Conservation (phyloP, 352 stramenopile species). For the Globisporangium emineosum region DNA sequence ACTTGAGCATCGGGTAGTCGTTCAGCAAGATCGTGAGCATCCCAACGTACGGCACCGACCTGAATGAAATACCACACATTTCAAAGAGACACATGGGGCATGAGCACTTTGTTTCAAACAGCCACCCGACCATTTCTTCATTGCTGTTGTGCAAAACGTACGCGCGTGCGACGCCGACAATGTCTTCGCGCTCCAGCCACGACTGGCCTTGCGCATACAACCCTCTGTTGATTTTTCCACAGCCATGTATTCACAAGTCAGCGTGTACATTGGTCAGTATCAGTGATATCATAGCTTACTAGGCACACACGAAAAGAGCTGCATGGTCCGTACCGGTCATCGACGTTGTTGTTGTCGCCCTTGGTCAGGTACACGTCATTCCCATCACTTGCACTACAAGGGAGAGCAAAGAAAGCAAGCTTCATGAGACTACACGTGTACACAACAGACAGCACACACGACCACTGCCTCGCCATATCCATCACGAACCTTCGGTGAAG, state of each 20-base stretch:
- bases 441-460: not conserved
- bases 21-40: slow-evolving; percentile 99
- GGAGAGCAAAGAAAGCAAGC: slow-evolving; percentile 1
- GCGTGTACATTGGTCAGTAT: not conserved
- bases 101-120: not conserved
- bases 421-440: not conserved
- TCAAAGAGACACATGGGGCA: not conserved
- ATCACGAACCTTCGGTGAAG: slow-evolving; percentile 87
- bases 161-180: slow-evolving; percentile 95
- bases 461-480: not conserved
- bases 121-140: not conserved
- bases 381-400: slow-evolving; percentile 62
- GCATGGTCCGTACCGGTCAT: slow-evolving; percentile 82
- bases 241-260: not conserved
- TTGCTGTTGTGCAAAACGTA: slow-evolving; percentile 26
- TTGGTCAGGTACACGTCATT: slow-evolving; percentile 97
- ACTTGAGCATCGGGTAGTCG: slow-evolving; percentile 98
- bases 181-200: slow-evolving; percentile 98
- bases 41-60: slow-evolving; percentile 95
- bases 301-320: not conserved
- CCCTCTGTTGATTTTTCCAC: slow-evolving; percentile 38
- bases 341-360: slow-evolving; percentile 99
- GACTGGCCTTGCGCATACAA: slow-evolving; percentile 97
- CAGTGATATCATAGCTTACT: not conserved
- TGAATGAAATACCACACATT: slow-evolving; percentile 22